A percentile compares a stretch with the other conserved stretches of the same genome.
These are phyloP conservation scores for Apiotrichum porosum DNA, from an alignment of 1,284 basidiomycete genomes.

Conservation along the genomic window DNA sequence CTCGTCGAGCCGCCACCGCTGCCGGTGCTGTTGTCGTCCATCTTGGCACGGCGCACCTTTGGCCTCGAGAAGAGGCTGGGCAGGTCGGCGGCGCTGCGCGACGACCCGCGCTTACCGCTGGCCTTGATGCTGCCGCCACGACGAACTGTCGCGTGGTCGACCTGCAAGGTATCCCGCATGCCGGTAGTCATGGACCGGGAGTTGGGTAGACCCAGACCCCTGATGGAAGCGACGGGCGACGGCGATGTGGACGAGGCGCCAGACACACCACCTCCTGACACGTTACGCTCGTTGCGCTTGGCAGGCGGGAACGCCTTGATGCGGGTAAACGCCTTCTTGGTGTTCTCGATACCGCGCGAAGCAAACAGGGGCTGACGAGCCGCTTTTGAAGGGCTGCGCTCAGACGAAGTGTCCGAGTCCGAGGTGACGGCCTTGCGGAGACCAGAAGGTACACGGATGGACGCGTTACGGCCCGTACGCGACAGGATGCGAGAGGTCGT, in stretches of 20 bases:
- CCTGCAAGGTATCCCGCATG: background rate
- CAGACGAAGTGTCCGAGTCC: conserved; percentile 15
- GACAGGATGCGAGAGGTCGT: conserved; percentile 13
- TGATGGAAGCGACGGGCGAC: conserved; percentile 10
- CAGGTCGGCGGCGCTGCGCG: conserved; percentile 3
- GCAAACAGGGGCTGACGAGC: conserved; percentile 15
- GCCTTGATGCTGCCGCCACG: background rate
- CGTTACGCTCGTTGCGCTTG: conserved; percentile 2
- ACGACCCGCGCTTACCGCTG: conserved; percentile 5
- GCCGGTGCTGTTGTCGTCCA: conserved; percentile 7
- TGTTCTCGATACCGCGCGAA: conserved; percentile 25
- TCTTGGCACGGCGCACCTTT: background rate
- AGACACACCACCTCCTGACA: background rate
- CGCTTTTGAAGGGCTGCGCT: conserved; percentile 9
- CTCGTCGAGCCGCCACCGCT: conserved; percentile 1
- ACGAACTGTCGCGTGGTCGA: background rate
- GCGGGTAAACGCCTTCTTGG: conserved; percentile 28
- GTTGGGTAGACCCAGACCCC: conserved; percentile 2
- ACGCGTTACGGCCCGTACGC: conserved; percentile 12
- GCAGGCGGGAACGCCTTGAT: conserved; percentile 34
- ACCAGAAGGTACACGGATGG: conserved; percentile 14
- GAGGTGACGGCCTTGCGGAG: conserved; percentile 12
- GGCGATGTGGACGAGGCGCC: background rate
- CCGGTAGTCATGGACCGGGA: background rate
- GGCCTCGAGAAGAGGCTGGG: conserved; percentile 9